phyloP scores from a whole-genome alignment of 257 asterid species.

The Solanum corneliomulleri region DNA sequence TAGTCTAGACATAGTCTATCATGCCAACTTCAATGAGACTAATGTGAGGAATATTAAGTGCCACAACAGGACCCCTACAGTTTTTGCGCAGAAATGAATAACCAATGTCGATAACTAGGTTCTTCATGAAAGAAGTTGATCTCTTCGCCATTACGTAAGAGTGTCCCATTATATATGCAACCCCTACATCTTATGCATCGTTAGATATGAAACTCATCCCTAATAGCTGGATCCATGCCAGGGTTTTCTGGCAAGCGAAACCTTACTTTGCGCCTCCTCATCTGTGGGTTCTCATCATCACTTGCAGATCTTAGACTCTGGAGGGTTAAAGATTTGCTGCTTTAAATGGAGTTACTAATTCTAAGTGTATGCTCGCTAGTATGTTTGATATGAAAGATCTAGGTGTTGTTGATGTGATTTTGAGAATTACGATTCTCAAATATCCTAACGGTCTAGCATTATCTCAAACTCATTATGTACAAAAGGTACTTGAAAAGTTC shows the following conservation, averaged over 20 bases:
- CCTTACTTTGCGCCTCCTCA: conserved; percentile 62
- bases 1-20: conserved; percentile 66
- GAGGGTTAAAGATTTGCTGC: conserved; percentile 62
- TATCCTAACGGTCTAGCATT: too few relatives aligned
- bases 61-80: conserved; percentile 92
- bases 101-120: conserved; percentile 71
- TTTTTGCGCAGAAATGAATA: conserved; percentile 87
- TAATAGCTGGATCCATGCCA: conserved; percentile 47
- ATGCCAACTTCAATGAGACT: conserved; percentile 94
- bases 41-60: conserved; percentile 84
- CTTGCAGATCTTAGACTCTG: conserved; percentile 59
- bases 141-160: conserved; percentile 76
- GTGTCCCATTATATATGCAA: conserved; percentile 88
- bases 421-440: too few relatives aligned
- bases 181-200: conserved; percentile 83
- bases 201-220: conserved; percentile 67
- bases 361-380: too few relatives aligned
- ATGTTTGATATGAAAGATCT: too few relatives aligned
- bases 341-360: conserved; percentile 29
- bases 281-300: conserved; percentile 64
- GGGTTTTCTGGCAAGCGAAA: conserved; percentile 50
- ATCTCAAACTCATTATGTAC: too few relatives aligned
- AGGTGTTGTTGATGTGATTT: too few relatives aligned
- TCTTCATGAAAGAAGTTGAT: conserved; percentile 61
- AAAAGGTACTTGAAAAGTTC: too few relatives aligned